phyloP scores from a whole-genome alignment of 202 grass and related monocot genomes.

The Carex sylvatica region DNA sequence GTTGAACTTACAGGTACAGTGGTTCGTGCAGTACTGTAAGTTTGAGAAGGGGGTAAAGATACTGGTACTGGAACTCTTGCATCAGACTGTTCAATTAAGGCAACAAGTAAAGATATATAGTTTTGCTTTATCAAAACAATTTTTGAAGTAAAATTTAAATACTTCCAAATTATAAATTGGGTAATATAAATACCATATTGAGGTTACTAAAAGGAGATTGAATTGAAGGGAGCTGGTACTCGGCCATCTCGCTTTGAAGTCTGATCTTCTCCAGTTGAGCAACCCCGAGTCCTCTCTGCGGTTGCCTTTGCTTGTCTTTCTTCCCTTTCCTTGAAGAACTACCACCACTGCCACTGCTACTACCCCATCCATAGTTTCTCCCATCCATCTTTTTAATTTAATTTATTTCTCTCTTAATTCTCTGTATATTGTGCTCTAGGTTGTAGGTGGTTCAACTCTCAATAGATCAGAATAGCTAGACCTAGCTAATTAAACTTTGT shows the following conservation, averaged over 20 bases:
- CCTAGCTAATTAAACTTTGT: conserved; percentile 8
- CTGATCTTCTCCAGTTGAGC: conserved; percentile 86
- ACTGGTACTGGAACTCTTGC: conserved; percentile 9
- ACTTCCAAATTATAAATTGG: conserved; percentile 9
- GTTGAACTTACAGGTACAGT: conserved; percentile 26
- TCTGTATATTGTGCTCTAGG: neutral
- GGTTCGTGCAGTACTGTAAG: neutral
- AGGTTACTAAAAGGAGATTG: conserved; percentile 31
- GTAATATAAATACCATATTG: conserved; percentile 21
- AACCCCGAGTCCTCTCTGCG: conserved; percentile 74
- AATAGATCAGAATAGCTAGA: neutral
- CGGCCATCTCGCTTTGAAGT: conserved; percentile 63
- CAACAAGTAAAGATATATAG: neutral
- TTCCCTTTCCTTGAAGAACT: conserved; percentile 50
- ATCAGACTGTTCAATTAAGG: conserved; percentile 28
- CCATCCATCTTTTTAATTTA: conserved; percentile 41
- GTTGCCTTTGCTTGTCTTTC: conserved; percentile 70
- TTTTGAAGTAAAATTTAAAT: neutral
- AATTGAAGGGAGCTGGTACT: conserved; percentile 44
- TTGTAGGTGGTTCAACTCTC: conserved; percentile 4
- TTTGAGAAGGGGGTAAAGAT: conserved; percentile 18
- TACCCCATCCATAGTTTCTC: conserved; percentile 55
- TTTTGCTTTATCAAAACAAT: neutral
- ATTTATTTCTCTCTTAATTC: conserved; percentile 35
- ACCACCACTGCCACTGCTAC: conserved; percentile 29